Base-by-base conservation (phyloP, 441 rosid species). In the Corymbia citriodora region DNA sequence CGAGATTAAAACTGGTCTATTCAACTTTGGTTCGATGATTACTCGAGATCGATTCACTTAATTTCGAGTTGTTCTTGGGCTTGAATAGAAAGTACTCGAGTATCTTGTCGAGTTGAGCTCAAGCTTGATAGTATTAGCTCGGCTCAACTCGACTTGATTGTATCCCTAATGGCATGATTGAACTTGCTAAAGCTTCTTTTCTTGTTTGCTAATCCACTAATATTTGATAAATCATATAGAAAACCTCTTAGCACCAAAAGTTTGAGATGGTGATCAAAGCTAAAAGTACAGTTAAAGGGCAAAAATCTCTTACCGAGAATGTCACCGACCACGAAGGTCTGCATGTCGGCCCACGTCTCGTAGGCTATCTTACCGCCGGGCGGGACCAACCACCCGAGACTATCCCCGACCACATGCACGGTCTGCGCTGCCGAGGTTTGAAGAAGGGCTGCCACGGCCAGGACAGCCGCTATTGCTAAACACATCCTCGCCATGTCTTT, bases 331-430 rank as follows among this genome's bases (percentile, higher is more conserved):
- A 33, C 8, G 48, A 92, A 91, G 57, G 48, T 45, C 40, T 92
- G 88, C 82, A 49, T 50, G 27, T 53, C 81, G 53, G 92, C 91
- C 91, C 91, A 91, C 2, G 81, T 65, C 57, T 81, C 18, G 49
- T 90, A 91, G 23, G 90, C 89, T 10, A 55, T 50, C 33, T 88
- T 3, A 15, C 89, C 91, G 19, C 50, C 68, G 3, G 89, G 92
- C 13, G 93, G 90, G 45, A 74, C 79, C 8, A 31, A 33, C 93
- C 91, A 92, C 12, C 93, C 89, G 17, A 83, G 70, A 53, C 31
- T 17, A 70, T 92, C 91, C 8, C 90, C 88, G 18, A 92, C 90
- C 2, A 52, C 31, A 79, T 89, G 21, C 21, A n/a, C 17, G 10
- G 11, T 8, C 21, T 16, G 74, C 10, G 74, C 21, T 3, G 31